phyloP scores from a whole-genome alignment of 306 rosid genomes.

The Inga leiocalycina region DNA sequence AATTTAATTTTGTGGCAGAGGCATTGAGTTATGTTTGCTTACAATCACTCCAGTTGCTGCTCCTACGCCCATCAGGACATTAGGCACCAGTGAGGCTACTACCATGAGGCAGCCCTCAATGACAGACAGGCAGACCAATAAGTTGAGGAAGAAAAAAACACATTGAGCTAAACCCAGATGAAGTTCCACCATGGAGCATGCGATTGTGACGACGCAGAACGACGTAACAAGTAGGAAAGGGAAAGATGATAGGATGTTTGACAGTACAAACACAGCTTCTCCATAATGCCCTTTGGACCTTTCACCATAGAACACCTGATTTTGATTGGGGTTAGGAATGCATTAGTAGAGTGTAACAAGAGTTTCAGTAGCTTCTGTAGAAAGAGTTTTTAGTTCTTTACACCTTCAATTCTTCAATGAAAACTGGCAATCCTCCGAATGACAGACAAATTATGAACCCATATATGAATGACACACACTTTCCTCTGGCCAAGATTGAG shows the following conservation, averaged over 20 bases:
- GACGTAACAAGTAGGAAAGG: conserved; percentile 58
- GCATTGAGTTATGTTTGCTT: conserved; percentile 27
- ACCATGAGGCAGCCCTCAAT: conserved; percentile 70
- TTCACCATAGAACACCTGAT: conserved; percentile 61
- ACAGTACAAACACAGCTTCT: conserved; percentile 57
- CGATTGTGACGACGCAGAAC: conserved; percentile 50
- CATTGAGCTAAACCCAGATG: conserved; percentile 46
- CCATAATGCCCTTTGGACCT: conserved; percentile 70
- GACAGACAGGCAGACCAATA: conserved; percentile 57
- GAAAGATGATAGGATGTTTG: conserved; percentile 67
- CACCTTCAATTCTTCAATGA: conserved; percentile 73
- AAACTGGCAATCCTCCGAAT: conserved; percentile 69
- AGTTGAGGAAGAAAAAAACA: conserved; percentile 50
- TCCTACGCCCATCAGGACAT: conserved; percentile 65
- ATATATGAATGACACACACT: conserved; percentile 60
- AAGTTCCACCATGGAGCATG: conserved; percentile 60
- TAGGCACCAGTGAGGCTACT: conserved; percentile 69
- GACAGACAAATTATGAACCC: conserved; percentile 81
- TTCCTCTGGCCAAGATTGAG: conserved; percentile 64
- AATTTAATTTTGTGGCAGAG: neutral
- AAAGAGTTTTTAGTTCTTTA: neutral
- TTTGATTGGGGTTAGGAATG: neutral
- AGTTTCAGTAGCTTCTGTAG: neutral
- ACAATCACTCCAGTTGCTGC: conserved; percentile 64
- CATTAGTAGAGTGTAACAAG: neutral